Evolutionary conservation across 2,329 filamentous ascomycete species (phyloP).

Genomic region (Alternaria postmessia): DNA sequence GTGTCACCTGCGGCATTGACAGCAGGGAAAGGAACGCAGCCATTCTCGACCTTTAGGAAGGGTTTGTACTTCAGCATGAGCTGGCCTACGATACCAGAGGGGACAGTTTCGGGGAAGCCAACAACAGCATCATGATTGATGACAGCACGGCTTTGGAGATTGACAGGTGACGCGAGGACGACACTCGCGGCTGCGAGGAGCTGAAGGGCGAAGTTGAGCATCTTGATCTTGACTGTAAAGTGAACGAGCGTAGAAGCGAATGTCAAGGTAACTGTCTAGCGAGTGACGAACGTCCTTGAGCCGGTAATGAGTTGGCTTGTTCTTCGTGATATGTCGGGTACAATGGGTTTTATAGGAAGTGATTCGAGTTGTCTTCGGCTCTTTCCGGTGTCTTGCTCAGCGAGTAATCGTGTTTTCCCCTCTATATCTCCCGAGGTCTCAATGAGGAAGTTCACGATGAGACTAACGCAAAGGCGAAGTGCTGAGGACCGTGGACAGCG

Average conservation of each 20-base stretch:
- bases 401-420: neutral
- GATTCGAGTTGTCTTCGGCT: neutral
- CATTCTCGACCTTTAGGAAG: slow-evolving; percentile 62
- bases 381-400: neutral
- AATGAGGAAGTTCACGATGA: slow-evolving; percentile 9
- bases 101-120: slow-evolving; percentile 63
- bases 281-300: neutral
- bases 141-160: slow-evolving; percentile 51
- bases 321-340: neutral
- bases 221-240: slow-evolving; percentile 13
- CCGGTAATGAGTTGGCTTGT: neutral
- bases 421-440: neutral
- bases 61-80: slow-evolving; percentile 66
- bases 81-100: slow-evolving; percentile 55
- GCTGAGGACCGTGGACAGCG: neutral
- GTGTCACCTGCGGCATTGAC: slow-evolving; percentile 67
- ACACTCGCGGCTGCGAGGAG: slow-evolving; percentile 31
- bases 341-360: slow-evolving; percentile 4
- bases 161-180: slow-evolving; percentile 35
- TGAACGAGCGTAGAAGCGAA: slow-evolving; percentile 3
- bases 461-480: neutral
- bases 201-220: slow-evolving; percentile 37
- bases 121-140: slow-evolving; percentile 60
- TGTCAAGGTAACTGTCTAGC: neutral
- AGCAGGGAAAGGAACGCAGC: slow-evolving; percentile 70